Conservation (phyloP, 345 rosid genomes). For the Pelargonium nanum region DNA sequence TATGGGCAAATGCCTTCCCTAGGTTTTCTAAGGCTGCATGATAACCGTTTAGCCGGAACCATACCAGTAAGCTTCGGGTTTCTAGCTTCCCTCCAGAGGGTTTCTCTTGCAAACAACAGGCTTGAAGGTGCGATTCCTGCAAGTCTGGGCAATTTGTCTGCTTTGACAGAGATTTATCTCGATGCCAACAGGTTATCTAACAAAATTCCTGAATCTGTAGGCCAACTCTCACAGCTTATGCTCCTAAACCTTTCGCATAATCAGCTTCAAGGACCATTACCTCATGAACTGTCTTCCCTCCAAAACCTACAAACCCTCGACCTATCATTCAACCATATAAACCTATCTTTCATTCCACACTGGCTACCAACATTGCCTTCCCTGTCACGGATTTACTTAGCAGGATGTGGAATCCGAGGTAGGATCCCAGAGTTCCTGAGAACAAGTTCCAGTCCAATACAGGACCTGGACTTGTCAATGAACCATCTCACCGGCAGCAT, state of each 20-base stretch:
- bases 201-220: conserved; percentile 24
- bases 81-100: conserved; percentile 36
- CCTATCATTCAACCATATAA: conserved; percentile 39
- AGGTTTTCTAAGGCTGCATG: conserved; percentile 34
- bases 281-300: conserved; percentile 29
- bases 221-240: conserved; percentile 30
- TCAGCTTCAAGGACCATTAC: conserved; percentile 31
- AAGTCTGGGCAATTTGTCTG: conserved; percentile 31
- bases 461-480: conserved; percentile 41
- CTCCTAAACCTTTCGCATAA: conserved; percentile 30
- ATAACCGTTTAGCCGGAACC: conserved; percentile 30
- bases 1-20: conserved; percentile 30
- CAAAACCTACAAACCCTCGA: conserved; percentile 39
- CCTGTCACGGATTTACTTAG: conserved; percentile 29
- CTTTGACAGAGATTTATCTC: conserved; percentile 40
- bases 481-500: conserved; percentile 28
- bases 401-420: conserved; percentile 42
- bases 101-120: conserved; percentile 36
- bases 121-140: conserved; percentile 38
- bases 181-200: conserved; percentile 29
- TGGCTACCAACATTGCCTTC: conserved; percentile 36
- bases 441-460: conserved; percentile 33
- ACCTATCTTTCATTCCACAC: conserved; percentile 29
- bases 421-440: conserved; percentile 29
- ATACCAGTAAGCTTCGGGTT: conserved; percentile 25